phyloP scores from a whole-genome alignment of 306 rosid species.

The Casuarina equisetifolia region DNA sequence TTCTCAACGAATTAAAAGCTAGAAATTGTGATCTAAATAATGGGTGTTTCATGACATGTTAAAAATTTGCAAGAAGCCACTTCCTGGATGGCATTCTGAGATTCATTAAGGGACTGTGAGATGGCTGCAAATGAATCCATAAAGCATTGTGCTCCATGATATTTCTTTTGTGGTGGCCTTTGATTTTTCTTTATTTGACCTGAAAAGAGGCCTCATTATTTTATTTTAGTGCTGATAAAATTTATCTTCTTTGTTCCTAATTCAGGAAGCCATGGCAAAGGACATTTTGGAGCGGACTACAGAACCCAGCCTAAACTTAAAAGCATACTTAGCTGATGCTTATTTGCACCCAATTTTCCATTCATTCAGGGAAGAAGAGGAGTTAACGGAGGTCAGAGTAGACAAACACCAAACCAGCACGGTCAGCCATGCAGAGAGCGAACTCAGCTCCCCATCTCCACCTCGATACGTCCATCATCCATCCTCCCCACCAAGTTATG shows the following conservation, averaged over 20 bases:
- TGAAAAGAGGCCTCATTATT: background rate
- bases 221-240: conserved; percentile 3
- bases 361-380: conserved; percentile 72
- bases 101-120: background rate
- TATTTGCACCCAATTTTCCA: conserved; percentile 91
- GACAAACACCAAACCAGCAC: conserved; percentile 60
- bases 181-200: background rate
- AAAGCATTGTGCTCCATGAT: conserved; percentile 4
- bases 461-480: conserved; percentile 36
- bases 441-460: conserved; percentile 61
- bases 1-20: background rate
- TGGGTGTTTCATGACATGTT: background rate
- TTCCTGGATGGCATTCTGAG: background rate
- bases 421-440: conserved; percentile 44
- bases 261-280: conserved; percentile 90
- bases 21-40: background rate
- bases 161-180: background rate
- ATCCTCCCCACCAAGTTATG: conserved; percentile 27
- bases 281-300: conserved; percentile 61
- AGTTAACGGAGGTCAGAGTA: conserved; percentile 59
- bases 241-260: conserved; percentile 5
- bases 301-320: conserved; percentile 70
- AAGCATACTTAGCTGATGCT: conserved; percentile 80
- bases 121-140: background rate
- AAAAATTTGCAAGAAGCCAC: background rate